Evolutionary conservation across 768 basidiomycete genomes (phyloP), one percentile per base, ranked within the genome.

Genomic region (Mycena chlorophos): DNA sequence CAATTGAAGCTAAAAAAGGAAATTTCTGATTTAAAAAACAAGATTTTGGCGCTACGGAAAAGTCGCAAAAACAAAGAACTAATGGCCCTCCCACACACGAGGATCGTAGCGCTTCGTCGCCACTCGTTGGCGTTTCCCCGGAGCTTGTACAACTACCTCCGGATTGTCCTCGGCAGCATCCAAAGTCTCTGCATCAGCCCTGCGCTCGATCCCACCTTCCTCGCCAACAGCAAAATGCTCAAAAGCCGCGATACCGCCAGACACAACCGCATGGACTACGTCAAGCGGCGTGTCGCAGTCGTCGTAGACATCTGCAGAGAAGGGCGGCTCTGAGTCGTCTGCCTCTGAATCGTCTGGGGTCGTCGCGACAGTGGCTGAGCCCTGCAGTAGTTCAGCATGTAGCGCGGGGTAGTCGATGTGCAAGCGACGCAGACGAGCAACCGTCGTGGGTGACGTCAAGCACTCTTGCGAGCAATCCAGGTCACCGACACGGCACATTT

Each of bases 231-330:
- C 1, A 30, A 54, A 54, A 17, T 54, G 38, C 26, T 10, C 30
- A 2, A 37, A 43, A 12, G 48, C 12, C 4, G 14, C 1, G 13
- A 49, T 23, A 3, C 25, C 34, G 19, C 50, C 49, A 4, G 27
- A 19, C 8, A 59, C 20, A 16, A 59, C 54, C 12, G 50, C 58
- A 10, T 52, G 46, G 14, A 54, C 25, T 6, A 59, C 54, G 17
- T 51, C 53, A 8, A 59, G 47, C 5, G 58, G 58, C 10, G 54
- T 29, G n/a, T 59, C 58, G 17, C 50, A 55, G 45, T 59, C 58
- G 37, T 55, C 58, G 12, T 52, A 47, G 2, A 52, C 45, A 12
- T 40, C 51, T 23, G 10, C 40, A 8, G 40, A 20, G 20, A 20
- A 43, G 14, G 10, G 10, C 20, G 40, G 34, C 34, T 37, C 40